Evolutionary conservation across 129 eudicot genomes (phyloP).

Genomic region (Kitagawia praeruptora): DNA sequence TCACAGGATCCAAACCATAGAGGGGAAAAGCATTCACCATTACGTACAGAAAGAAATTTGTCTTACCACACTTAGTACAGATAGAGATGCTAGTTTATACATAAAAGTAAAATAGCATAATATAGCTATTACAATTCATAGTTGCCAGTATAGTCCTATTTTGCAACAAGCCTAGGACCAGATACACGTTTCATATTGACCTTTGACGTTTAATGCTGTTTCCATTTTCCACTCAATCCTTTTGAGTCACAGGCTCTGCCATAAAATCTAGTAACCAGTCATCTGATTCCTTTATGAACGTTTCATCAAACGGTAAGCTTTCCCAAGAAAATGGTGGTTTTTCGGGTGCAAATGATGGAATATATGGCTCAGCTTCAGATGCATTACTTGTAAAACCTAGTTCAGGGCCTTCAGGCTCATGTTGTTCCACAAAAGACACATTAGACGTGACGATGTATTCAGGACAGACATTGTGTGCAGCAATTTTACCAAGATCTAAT

Average conservation of each 20-base stretch:
- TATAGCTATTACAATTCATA: not conserved
- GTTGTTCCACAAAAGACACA: not conserved
- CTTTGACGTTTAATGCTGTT: not conserved
- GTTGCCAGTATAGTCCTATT: not conserved
- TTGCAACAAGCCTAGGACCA: not conserved
- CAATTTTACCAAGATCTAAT: not conserved
- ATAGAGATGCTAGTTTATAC: not conserved
- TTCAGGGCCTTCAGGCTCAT: not conserved
- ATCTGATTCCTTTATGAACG: not conserved
- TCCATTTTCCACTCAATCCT: not conserved
- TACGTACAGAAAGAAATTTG: too few species aligned
- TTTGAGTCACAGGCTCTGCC: not conserved
- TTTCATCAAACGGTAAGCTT: not conserved
- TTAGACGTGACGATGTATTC: not conserved
- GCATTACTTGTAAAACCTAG: not conserved
- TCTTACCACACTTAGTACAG: not conserved
- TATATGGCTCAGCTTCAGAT: constrained; percentile 6
- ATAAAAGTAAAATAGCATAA: not conserved
- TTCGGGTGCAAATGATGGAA: not conserved
- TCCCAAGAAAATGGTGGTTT: not conserved
- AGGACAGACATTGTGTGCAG: not conserved
- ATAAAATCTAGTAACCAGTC: not conserved
- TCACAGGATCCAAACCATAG: not conserved
- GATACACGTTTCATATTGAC: not conserved
- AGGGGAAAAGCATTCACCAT: not conserved